Base-by-base conservation (phyloP, 2,329 filamentous ascomycete species). In the Beauveria asiatica region DNA sequence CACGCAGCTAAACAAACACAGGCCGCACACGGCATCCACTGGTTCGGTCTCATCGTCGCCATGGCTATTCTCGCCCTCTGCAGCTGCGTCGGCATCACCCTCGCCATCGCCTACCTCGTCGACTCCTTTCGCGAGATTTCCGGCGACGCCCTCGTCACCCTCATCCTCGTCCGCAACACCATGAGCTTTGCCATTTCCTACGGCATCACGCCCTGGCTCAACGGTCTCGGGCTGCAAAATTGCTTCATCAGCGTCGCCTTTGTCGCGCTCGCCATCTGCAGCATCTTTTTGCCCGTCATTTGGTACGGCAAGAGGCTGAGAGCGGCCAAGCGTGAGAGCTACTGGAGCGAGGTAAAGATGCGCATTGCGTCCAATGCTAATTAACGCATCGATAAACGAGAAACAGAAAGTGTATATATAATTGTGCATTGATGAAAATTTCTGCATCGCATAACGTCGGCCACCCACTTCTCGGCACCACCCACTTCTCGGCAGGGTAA, bases 151-250 rank as follows among this genome's bases (percentile, higher is more conserved):
- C 66, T 77, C 8, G 74, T 73, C 0, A 72, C 74, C 0, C 68
- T 74, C 41, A 77, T 78, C 19, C 60, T 77, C 6, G 70, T 77
- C 23, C 65, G 72, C 2, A 74, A 74, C 58, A 73, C 72, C 0
- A 73, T 74, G 68, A 68, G 68, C 5, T 74, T 74, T 59, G 72
- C 67, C 5, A 69, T 73, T 10, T 64, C 67, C 13, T 74, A 73
- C 46, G 70, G 80, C 17, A 73, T 78, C 30, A 78, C 76, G 0
- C 76, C 76, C 0, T 79, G 76, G 76, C 66, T 78, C 2, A 71
- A 68, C 5, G 65, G 72, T 5, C 66, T 76, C 53, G 77, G 77
- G 0, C 70, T 73, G 30, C 74, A 77, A 46, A 77, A 78, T 60
- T 74, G 75, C 5, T 79, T 73, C 56, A 66, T 78, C 45, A 72